Evolutionary conservation across 345 rosid genomes (phyloP).

Genomic region (Camelina sativa): DNA sequence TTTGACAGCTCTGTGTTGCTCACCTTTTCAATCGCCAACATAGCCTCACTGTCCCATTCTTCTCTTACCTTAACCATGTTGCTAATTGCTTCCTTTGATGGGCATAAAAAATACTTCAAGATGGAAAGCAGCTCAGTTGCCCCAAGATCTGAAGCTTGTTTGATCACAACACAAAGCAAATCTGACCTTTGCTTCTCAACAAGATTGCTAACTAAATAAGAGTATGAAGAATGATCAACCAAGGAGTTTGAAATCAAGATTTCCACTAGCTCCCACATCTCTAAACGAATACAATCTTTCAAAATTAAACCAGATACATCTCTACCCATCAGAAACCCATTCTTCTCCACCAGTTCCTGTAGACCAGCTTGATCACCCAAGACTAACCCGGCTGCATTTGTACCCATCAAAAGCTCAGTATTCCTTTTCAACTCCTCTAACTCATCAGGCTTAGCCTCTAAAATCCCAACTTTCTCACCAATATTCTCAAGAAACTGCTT

Average conservation of each 20-base stretch:
- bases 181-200: slow-evolving; percentile 64
- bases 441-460: slow-evolving; percentile 45
- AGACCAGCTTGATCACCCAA: slow-evolving; percentile 61
- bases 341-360: slow-evolving; percentile 58
- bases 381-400: slow-evolving; percentile 54
- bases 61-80: slow-evolving; percentile 64
- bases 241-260: slow-evolving; percentile 54
- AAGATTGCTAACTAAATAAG: slow-evolving; percentile 56
- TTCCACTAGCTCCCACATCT: slow-evolving; percentile 75
- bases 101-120: slow-evolving; percentile 79
- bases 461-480: slow-evolving; percentile 45
- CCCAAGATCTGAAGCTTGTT: slow-evolving; percentile 69
- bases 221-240: slow-evolving; percentile 57
- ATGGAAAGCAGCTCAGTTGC: slow-evolving; percentile 61
- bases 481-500: slow-evolving; percentile 62
- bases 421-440: slow-evolving; percentile 48
- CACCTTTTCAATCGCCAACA: slow-evolving; percentile 59
- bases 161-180: slow-evolving; percentile 65
- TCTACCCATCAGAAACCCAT: slow-evolving; percentile 57
- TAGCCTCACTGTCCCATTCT: slow-evolving; percentile 76
- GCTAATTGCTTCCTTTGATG: slow-evolving; percentile 60
- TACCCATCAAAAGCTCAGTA: slow-evolving; percentile 51
- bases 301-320: slow-evolving; percentile 65
- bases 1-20: slow-evolving; percentile 43
- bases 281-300: slow-evolving; percentile 66